phyloP scores from a whole-genome alignment of 2,329 filamentous ascomycete genomes.

The Acarospora socialis region DNA sequence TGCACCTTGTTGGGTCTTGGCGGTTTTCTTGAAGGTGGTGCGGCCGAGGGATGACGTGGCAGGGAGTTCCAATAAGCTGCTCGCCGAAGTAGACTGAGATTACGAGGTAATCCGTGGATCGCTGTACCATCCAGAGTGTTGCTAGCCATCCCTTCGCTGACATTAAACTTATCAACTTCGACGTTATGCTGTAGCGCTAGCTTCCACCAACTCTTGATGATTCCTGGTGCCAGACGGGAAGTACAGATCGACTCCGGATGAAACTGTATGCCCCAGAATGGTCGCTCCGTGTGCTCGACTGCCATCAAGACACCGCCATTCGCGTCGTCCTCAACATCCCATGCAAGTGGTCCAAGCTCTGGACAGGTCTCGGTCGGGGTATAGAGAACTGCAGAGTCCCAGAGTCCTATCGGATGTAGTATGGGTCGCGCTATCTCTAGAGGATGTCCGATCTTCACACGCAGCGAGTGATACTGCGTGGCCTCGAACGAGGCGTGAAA shows the following conservation, averaged over 20 bases:
- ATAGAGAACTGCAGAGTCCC: too few relatives aligned
- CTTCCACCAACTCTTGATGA: constrained; percentile 65
- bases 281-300: constrained; percentile 50
- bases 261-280: constrained; percentile 81
- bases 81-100: too few relatives aligned
- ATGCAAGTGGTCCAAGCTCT: constrained; percentile 46
- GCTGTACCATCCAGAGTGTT: too few relatives aligned
- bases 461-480: constrained; percentile 61
- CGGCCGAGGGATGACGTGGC: too few relatives aligned
- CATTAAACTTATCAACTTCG: too few relatives aligned
- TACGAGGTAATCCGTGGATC: too few relatives aligned
- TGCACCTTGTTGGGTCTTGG: too few relatives aligned
- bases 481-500: constrained; percentile 47
- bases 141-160: too few relatives aligned
- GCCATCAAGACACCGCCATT: constrained; percentile 62
- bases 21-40: too few relatives aligned
- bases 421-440: constrained; percentile 14
- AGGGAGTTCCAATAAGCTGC: too few relatives aligned
- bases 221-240: constrained; percentile 45
- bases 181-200: too few relatives aligned
- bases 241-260: constrained; percentile 85
- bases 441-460: constrained; percentile 28
- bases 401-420: too few relatives aligned
- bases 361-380: constrained; percentile 21
- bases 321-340: constrained; percentile 36